Base-by-base conservation (phyloP, 352 stramenopile genomes). In the Globisporangium echinulatum region DNA sequence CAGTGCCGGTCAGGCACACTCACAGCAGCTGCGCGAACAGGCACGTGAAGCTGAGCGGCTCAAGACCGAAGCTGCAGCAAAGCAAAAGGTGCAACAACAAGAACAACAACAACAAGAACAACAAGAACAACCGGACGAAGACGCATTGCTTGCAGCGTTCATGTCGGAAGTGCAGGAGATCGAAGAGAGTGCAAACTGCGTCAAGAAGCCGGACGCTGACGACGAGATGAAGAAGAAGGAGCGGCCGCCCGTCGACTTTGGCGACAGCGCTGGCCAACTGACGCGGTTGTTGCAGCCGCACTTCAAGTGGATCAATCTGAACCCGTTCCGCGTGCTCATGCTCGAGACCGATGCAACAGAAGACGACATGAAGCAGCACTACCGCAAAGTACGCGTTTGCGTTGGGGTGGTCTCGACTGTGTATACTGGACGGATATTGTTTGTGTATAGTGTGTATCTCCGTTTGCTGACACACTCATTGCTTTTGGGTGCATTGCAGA, bases 301-400 rank as follows among this genome's bases (percentile, higher is more conserved):
- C 61, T 91, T 78, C 62, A 67, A 84, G 64, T 96, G 87, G 87
- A 91, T 93, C 68, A 96, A 95, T 49, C 63, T 96, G n/a, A 96
- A 96, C 37, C 87, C 87, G 7, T 96, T 88, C 59, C 68, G 83
- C 47, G 87, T 96, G 38, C 71, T 96, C 25, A 95, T 96, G 87
- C 75, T 96, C 44, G 79, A 94, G 42, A 83, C 73, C 19, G 85
- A 93, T 48, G 87, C 87, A 4, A 88, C 81, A 1, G 84, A 95
- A 36, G 87, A 96, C 44, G 84, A 96, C 47, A 95, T 96, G 78
- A 94, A 94, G 64, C 85, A 95, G 72, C 85, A 94, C 70, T 96
- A 96, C 49, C 78, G 85, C 54, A 96, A 96, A 73, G 84, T 89
- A 52, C 4, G 44, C 19, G 42, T 48, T n/a, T 58, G 15, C 42